A percentile compares a stretch with the other conserved stretches of the same genome.
Conservation (phyloP, 352 stramenopile species). For the Phytopythium delawarense region DNA sequence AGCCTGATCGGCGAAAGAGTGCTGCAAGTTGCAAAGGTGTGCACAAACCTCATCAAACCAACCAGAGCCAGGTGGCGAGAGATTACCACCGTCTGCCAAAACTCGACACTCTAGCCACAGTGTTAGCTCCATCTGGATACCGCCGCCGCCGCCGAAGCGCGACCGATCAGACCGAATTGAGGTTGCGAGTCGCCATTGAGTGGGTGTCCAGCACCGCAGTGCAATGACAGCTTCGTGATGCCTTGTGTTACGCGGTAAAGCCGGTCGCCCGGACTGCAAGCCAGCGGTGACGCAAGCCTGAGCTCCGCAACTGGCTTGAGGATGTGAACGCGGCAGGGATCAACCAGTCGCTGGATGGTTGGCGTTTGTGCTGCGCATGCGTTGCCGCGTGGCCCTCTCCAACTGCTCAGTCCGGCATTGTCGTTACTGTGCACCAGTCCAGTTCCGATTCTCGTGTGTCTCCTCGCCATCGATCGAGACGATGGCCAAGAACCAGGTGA, state of each 20-base stretch:
- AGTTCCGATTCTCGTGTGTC: too few relatives aligned
- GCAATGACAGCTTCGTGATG: background rate
- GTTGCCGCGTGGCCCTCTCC: background rate
- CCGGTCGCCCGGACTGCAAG: background rate
- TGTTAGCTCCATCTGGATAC: constrained; percentile 1
- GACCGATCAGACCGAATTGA: background rate
- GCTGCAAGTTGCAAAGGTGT: too few relatives aligned
- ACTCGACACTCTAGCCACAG: background rate
- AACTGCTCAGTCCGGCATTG: background rate
- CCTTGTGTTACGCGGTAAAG: background rate
- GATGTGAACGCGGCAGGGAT: background rate
- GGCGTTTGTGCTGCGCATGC: background rate
- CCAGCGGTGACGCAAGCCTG: background rate
- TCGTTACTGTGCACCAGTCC: background rate
- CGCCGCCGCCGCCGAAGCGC: background rate
- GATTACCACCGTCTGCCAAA: background rate
- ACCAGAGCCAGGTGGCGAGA: background rate
- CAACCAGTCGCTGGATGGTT: background rate
- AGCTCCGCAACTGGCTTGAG: background rate
- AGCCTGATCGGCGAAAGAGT: background rate
- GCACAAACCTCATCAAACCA: background rate
- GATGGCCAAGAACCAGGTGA: constrained; percentile 3
- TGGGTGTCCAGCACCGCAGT: background rate
- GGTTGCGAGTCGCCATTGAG: background rate
- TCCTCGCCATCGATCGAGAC: background rate